Evolutionary conservation across 768 basidiomycete genomes (phyloP), one percentile per base, ranked within the genome.

Genomic region (Clitopilus passeckerianus): DNA sequence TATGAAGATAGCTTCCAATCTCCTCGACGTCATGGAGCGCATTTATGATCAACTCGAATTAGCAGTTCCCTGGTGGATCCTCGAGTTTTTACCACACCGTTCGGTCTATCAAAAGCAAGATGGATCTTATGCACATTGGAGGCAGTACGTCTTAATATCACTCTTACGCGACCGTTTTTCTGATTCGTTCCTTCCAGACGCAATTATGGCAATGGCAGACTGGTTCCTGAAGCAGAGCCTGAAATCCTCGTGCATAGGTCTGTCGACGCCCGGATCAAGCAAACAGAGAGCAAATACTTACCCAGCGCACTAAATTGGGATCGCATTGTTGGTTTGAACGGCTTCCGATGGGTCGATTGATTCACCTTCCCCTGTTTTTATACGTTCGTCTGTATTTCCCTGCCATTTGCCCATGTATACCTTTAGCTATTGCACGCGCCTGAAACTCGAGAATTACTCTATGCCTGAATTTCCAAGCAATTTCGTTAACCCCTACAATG

Each of bases 181-280:
- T 22, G 6, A n/a, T 2, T 3, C 18, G n/a, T 9, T 37, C 8
- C 24, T 16, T 35, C 34, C 16, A 57, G 56, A 22, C 56, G 56
- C 8, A 57, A 59, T 30, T 59, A 41, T 43, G 58, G 58, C 18
- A 52, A 20, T 7, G 58, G 58, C 30, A 54, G 58, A n/a, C 54
- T 41, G 27, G 14, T 59, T 10, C 34, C 58, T 1, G 22, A 59
- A 16, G 33, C 58, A 6, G 52, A 44, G 22, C 35, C 37, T 7
- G 14, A 59, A 9, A 53, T 59, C 34, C 22, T 22, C n/a, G 34
- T 59, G 5, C 58, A 59, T 43, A 9, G 20, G 9, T 54, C 58
- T 30, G 58, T 59, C 20, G 12, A 30, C 33, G 41, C 33, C 18
- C 27, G 58, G 7, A 59, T 59, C 18, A 10, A 6, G 10, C 8